Evolutionary conservation across 352 stramenopile genomes (phyloP).

Genomic region (Pythium sukuiense): DNA sequence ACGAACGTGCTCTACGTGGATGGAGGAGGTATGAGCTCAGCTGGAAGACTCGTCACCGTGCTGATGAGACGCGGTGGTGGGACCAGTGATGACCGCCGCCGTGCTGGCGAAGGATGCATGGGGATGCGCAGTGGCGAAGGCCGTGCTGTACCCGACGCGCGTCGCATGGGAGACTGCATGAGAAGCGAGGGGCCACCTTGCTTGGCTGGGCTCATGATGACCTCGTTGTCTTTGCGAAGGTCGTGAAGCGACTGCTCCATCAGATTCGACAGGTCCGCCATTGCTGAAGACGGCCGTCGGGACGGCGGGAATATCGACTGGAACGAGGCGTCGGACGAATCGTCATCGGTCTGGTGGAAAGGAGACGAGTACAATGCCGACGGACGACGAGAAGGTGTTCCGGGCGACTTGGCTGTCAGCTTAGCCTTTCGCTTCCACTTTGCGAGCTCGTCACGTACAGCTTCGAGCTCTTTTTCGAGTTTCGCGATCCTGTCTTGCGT

Average conservation of each 20-base stretch:
- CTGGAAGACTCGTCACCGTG: slow-evolving; percentile 14
- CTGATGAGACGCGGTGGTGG: slow-evolving; percentile 29
- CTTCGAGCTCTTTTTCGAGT: slow-evolving; percentile 64
- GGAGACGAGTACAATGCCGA: slow-evolving; percentile 44
- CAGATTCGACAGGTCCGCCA: slow-evolving; percentile 71
- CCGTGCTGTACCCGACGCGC: slow-evolving; percentile 2
- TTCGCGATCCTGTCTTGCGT: slow-evolving; percentile 54
- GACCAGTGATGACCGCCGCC: slow-evolving; percentile 21
- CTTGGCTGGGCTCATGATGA: slow-evolving; percentile 6
- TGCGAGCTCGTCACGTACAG: slow-evolving; percentile 50
- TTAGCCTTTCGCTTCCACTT: slow-evolving; percentile 82
- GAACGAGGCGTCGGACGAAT: slow-evolving; percentile 54
- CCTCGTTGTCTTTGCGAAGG: slow-evolving; percentile 52
- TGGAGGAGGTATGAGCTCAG: neutral
- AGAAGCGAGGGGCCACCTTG: slow-evolving; percentile 15
- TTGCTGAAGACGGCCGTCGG: slow-evolving; percentile 58
- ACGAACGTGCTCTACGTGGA: too few relatives aligned
- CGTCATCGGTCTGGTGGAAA: slow-evolving; percentile 59
- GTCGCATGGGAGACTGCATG: slow-evolving; percentile 25
- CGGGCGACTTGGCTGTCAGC: slow-evolving; percentile 38
- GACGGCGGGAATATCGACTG: slow-evolving; percentile 39
- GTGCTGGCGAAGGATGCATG: slow-evolving; percentile 24
- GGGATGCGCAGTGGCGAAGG: slow-evolving; percentile 26
- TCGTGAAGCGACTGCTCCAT: slow-evolving; percentile 78
- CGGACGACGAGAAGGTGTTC: slow-evolving; percentile 40